Conservation (phyloP, 2,329 filamentous ascomycete species). For the Diaporthe sp. region DNA sequence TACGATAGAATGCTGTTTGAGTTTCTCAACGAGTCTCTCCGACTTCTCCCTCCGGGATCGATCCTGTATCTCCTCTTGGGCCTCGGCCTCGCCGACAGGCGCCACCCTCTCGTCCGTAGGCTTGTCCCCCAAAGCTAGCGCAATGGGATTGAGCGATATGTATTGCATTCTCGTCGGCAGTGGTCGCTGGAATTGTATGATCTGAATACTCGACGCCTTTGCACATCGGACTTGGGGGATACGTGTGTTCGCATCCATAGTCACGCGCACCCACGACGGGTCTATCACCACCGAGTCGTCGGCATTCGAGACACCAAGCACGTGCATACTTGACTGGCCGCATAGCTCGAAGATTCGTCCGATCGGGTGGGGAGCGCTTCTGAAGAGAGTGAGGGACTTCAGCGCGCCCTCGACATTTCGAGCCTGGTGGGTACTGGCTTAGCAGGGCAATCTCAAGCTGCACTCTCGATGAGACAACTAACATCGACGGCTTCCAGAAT, state of each 20-base stretch:
- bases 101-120: slow-evolving; percentile 52
- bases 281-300: slow-evolving; percentile 68
- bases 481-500: slow-evolving; percentile 94
- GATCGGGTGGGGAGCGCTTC: slow-evolving; percentile 84
- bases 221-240: slow-evolving; percentile 82
- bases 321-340: slow-evolving; percentile 84
- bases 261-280: slow-evolving; percentile 76
- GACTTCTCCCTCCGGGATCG: slow-evolving; percentile 69
- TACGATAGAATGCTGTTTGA: slow-evolving; percentile 88
- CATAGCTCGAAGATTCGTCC: slow-evolving; percentile 87
- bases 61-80: slow-evolving; percentile 78
- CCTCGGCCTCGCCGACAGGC: slow-evolving; percentile 69
- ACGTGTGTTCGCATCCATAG: slow-evolving; percentile 62
- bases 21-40: slow-evolving; percentile 81
- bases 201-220: slow-evolving; percentile 80
- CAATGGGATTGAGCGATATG: slow-evolving; percentile 90
- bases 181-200: slow-evolving; percentile 90
- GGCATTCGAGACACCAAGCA: slow-evolving; percentile 85
- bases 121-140: slow-evolving; percentile 86
- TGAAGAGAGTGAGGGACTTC: slow-evolving; percentile 84
- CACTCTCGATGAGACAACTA: slow-evolving; percentile 47
- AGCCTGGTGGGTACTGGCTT: slow-evolving; percentile 61
- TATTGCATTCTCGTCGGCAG: slow-evolving; percentile 94
- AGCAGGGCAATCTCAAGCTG: slow-evolving; percentile 43
- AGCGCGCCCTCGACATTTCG: slow-evolving; percentile 90